Conservation (phyloP, 2,329 filamentous ascomycete genomes). For the Talaromyces sp. region DNA sequence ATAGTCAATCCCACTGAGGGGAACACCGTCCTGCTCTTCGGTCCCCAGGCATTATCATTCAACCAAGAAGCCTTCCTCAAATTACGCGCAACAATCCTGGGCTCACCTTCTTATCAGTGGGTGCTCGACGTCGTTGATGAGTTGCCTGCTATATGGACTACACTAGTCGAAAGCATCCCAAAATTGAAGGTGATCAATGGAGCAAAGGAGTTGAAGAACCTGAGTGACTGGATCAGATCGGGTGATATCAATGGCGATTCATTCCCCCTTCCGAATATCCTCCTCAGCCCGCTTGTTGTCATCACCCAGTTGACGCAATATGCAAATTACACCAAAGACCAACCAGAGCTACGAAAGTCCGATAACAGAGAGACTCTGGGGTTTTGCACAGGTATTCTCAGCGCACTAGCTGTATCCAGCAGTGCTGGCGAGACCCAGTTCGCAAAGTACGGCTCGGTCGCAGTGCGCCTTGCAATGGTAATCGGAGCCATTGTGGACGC, state of each 20-base stretch:
- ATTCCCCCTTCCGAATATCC: neutral
- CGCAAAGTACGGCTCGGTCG: constrained; percentile 33
- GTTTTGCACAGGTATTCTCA: neutral
- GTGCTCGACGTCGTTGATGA: neutral
- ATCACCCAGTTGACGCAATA: neutral
- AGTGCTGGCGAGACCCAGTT: constrained; percentile 27
- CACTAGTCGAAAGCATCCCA: neutral
- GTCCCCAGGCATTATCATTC: constrained; percentile 2
- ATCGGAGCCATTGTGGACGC: constrained; percentile 38
- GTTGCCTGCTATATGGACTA: neutral
- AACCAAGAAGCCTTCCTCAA: neutral
- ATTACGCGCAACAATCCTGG: neutral
- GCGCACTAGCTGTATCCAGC: constrained; percentile 29
- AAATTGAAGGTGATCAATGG: neutral
- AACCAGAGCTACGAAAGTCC: neutral
- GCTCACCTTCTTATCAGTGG: neutral
- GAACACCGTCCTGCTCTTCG: neutral
- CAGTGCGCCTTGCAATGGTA: constrained; percentile 39
- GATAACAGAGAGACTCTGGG: neutral
- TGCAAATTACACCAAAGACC: neutral
- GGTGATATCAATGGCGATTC: neutral
- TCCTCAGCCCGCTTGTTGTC: neutral
- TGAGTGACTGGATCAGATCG: neutral
- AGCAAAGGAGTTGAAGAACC: neutral
- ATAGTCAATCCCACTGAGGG: neutral